Base-by-base conservation (phyloP, 2,329 filamentous ascomycete genomes). In the Cercospora janseana region DNA sequence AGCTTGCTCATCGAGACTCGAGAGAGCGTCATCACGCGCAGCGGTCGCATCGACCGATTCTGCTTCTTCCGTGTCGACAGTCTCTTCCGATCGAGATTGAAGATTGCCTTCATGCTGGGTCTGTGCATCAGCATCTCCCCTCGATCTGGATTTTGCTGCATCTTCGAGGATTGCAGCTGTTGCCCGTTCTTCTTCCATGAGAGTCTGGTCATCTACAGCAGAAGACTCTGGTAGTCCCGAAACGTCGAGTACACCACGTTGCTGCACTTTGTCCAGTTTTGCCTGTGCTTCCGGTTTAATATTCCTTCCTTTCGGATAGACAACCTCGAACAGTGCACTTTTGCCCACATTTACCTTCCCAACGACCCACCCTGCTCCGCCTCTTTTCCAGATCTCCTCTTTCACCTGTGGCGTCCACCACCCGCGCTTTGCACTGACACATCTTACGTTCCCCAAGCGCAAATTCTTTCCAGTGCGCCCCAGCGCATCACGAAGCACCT, bases 271-370 rank as follows among this genome's bases (percentile, higher is more conserved):
- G 15, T 31, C 29, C 40, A 53, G 31, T 18, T 46, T 34, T 10
- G 35, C 46, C 32, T 49, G 40, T 15, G 37, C 23, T 1, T 27
- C 40, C 10, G 51, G 40, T 44, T 46, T 47, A 7, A 31, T 34
- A n/a, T 18, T 72, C 60, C 63, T 69, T 45, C 62, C 75, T 87
- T 92, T 85, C 3, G 94, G 92, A 63, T 91, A 95, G 6, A 96
- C 82, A 4, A 83, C 80, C 60, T 93, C 85, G 54, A 97, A 95
- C 2, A 98, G 79, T 64, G 86, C 86, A 61, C 92, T 97, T 71
- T 98, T 98, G 18, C 93, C 94, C 2, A 97, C 94, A 65, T 98
- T 98, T 56, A 90, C 89, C 69, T 95, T 97, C n/a, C 93, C 93
- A 2, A 98, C 87, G 76, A 98, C 85, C 92, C 93, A 98, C 12